Evolutionary conservation across 306 rosid genomes (phyloP).

Genomic region (Carpinus fangiana): DNA sequence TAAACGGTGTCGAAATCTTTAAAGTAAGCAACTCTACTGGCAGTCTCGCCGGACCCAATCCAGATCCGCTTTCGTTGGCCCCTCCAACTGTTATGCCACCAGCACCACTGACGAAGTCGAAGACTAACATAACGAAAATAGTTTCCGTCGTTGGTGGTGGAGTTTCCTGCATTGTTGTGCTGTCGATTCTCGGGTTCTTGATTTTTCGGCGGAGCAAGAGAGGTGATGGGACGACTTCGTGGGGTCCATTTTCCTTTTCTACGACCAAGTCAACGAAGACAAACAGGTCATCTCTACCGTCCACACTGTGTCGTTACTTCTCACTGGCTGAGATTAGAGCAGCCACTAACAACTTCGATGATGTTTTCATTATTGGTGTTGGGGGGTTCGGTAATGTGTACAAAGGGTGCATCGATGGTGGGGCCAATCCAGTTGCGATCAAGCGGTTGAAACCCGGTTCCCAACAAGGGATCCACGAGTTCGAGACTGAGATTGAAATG

Average conservation of each 20-base stretch:
- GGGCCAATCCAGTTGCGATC: slow-evolving; percentile 14
- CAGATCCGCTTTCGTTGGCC: slow-evolving; percentile 18
- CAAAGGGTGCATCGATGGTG: slow-evolving; percentile 34
- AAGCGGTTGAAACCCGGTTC: slow-evolving; percentile 4
- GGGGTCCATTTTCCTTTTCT: not conserved
- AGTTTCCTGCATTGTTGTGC: not conserved
- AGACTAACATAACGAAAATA: not conserved
- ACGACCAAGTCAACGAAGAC: not conserved
- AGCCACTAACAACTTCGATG: slow-evolving; percentile 35
- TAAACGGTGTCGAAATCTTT: slow-evolving; percentile 58
- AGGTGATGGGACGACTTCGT: not conserved
- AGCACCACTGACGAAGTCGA: not conserved
- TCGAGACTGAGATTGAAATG: not conserved
- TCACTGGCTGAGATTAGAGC: slow-evolving; percentile 32
- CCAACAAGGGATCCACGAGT: not conserved
- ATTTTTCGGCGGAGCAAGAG: not conserved
- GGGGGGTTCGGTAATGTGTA: slow-evolving; percentile 54
- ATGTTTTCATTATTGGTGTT: slow-evolving; percentile 21
- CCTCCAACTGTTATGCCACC: not conserved
- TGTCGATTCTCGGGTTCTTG: slow-evolving; percentile 9
- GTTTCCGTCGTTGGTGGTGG: slow-evolving; percentile 1
- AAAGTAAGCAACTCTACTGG: slow-evolving; percentile 17
- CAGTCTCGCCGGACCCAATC: slow-evolving; percentile 45
- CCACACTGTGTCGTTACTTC: slow-evolving; percentile 27
- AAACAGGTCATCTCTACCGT: not conserved